Conservation (phyloP, 768 basidiomycete genomes). For the Cantharellus cinnabarinus region DNA sequence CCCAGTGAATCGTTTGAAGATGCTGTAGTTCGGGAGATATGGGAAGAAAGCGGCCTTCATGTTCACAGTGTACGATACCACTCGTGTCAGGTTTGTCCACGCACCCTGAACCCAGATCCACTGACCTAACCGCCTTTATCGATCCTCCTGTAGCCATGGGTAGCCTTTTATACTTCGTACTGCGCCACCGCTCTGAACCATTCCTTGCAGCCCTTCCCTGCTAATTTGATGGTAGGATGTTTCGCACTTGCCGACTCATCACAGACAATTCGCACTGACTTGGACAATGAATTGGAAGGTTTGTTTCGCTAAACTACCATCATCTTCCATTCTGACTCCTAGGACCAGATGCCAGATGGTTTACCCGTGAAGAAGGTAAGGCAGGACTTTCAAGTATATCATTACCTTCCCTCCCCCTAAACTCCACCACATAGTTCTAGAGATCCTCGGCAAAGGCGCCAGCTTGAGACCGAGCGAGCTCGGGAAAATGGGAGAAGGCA, state of each 20-base stretch:
- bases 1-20: slow-evolving; percentile 91
- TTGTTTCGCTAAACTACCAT: slow-evolving; percentile 9
- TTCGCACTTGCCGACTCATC: slow-evolving; percentile 58
- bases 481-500: background rate
- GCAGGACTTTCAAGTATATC: background rate
- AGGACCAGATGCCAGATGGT: slow-evolving; percentile 68
- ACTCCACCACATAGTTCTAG: background rate
- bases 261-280: slow-evolving; percentile 57
- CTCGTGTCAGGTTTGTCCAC: slow-evolving; percentile 26
- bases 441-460: background rate
- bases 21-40: slow-evolving; percentile 77
- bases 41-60: slow-evolving; percentile 88
- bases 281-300: slow-evolving; percentile 95
- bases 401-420: background rate
- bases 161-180: slow-evolving; percentile 3
- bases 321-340: background rate
- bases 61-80: slow-evolving; percentile 73
- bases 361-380: slow-evolving; percentile 40
- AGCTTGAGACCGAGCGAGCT: background rate
- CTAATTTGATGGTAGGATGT: slow-evolving; percentile 80
- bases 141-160: slow-evolving; percentile 42
- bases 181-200: slow-evolving; percentile 1
- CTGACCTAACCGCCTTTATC: background rate
- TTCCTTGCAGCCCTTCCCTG: slow-evolving; percentile 56
- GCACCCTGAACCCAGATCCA: background rate